These are phyloP conservation scores for Starmerella geochares DNA, from an alignment of 805 yeast species.

Conservation along the genomic window DNA sequence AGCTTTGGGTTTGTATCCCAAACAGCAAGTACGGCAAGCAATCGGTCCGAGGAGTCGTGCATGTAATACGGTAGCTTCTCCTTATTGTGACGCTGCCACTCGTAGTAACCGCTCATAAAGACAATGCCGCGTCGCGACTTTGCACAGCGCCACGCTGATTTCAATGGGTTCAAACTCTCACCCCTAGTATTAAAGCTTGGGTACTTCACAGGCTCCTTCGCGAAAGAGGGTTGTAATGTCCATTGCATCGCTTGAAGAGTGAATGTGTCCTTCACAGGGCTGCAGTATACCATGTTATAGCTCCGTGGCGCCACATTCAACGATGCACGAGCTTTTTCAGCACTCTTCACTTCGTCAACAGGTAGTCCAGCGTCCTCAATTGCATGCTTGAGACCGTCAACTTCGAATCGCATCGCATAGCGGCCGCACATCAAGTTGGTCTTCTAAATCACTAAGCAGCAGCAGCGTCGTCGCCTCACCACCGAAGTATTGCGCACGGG, in stretches of 20 bases:
- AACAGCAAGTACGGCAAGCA: constrained; percentile 61
- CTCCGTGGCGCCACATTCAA: constrained; percentile 21
- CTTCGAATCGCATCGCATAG: constrained; percentile 15
- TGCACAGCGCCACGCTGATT: constrained; percentile 49
- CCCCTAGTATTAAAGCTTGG: constrained; percentile 56
- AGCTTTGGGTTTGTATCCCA: constrained; percentile 29
- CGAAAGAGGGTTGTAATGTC: constrained; percentile 57
- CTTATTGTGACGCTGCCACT: constrained; percentile 48
- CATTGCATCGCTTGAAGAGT: constrained; percentile 46
- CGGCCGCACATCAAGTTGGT: constrained; percentile 23
- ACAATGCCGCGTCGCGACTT: constrained; percentile 55
- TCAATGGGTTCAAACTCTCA: constrained; percentile 45
- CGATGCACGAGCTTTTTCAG: constrained; percentile 1
- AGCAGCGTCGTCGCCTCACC: not conserved
- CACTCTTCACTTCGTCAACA: not conserved
- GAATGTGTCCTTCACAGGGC: not conserved
- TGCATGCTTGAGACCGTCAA: not conserved
- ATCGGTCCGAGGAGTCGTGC: constrained; percentile 40
- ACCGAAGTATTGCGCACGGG: not conserved
- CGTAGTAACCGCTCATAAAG: constrained; percentile 76
- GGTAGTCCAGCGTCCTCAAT: constrained; percentile 11
- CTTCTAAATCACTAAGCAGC: not conserved
- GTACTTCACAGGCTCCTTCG: constrained; percentile 22
- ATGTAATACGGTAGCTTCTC: constrained; percentile 57
- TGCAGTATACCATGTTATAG: constrained; percentile 6